Conservation (phyloP, 2,329 filamentous ascomycete genomes). For the Aspergillus sp. region DNA sequence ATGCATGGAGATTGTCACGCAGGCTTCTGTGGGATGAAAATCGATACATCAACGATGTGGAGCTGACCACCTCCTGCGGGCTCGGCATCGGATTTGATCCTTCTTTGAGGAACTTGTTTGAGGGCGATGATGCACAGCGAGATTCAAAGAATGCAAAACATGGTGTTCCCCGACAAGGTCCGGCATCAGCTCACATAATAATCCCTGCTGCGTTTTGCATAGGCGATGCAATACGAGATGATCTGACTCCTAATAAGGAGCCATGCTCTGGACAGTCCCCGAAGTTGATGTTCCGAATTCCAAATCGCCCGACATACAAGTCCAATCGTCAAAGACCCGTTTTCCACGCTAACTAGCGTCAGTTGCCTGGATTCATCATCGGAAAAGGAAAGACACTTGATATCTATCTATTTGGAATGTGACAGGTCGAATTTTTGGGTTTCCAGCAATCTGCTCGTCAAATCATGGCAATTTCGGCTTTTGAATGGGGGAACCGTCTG, state of each 20-base stretch:
- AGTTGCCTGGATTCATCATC: background rate
- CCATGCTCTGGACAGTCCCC: background rate
- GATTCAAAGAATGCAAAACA: slow-evolving; percentile 1
- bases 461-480: slow-evolving; percentile 5
- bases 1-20: slow-evolving; percentile 9
- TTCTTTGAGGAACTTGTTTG: background rate
- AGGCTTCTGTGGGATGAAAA: slow-evolving; percentile 2
- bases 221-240: background rate
- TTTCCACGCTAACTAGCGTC: slow-evolving; percentile 7
- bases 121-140: slow-evolving; percentile 1
- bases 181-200: slow-evolving; percentile 1
- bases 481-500: background rate
- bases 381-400: background rate
- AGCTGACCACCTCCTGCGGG: slow-evolving; percentile 5
- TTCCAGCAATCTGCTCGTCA: background rate
- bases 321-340: background rate
- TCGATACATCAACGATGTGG: slow-evolving; percentile 19
- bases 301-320: slow-evolving; percentile 2
- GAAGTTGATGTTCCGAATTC: slow-evolving; percentile 9
- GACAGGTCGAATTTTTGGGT: slow-evolving; percentile 12
- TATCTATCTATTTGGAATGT: slow-evolving; percentile 15
- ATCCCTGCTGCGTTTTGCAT: slow-evolving; percentile 2
- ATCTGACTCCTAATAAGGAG: background rate
- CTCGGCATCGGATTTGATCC: background rate
- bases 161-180: slow-evolving; percentile 5